Evolutionary conservation across 345 rosid species (phyloP).

Genomic region (Streptanthus diversifolius): DNA sequence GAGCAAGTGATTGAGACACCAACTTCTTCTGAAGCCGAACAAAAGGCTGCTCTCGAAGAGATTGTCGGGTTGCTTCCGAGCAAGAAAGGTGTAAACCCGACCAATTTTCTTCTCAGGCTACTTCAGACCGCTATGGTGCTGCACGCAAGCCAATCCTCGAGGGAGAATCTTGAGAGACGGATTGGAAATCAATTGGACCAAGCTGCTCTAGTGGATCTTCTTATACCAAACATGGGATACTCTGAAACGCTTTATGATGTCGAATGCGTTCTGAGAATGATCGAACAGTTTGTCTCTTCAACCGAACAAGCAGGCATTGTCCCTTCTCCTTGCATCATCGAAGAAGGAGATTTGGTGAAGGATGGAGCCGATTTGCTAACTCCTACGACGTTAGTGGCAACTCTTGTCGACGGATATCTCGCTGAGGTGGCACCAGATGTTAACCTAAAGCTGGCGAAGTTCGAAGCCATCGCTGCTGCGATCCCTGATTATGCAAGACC

Average conservation of each 20-base stretch:
- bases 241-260: conserved; percentile 62
- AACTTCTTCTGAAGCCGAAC: conserved; percentile 43
- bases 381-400: conserved; percentile 54
- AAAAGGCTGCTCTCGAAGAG: conserved; percentile 55
- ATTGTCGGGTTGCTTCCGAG: conserved; percentile 56
- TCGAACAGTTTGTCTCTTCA: conserved; percentile 55
- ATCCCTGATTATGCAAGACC: conserved; percentile 69
- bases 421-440: conserved; percentile 76
- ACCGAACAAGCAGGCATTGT: conserved; percentile 40
- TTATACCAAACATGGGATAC: conserved; percentile 58
- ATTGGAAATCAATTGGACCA: conserved; percentile 59
- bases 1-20: conserved; percentile 32
- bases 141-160: conserved; percentile 49
- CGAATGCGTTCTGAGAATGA: conserved; percentile 60
- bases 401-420: conserved; percentile 56
- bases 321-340: conserved; percentile 40
- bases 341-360: conserved; percentile 43
- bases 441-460: conserved; percentile 56
- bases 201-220: conserved; percentile 59
- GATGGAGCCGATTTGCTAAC: conserved; percentile 40
- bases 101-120: conserved; percentile 62
- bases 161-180: conserved; percentile 54
- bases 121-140: conserved; percentile 56
- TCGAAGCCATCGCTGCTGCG: conserved; percentile 56
- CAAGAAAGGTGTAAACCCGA: conserved; percentile 53